These are phyloP conservation scores for Globisporangium spinosum DNA, from an alignment of 352 stramenopile species.

Conservation along the genomic window DNA sequence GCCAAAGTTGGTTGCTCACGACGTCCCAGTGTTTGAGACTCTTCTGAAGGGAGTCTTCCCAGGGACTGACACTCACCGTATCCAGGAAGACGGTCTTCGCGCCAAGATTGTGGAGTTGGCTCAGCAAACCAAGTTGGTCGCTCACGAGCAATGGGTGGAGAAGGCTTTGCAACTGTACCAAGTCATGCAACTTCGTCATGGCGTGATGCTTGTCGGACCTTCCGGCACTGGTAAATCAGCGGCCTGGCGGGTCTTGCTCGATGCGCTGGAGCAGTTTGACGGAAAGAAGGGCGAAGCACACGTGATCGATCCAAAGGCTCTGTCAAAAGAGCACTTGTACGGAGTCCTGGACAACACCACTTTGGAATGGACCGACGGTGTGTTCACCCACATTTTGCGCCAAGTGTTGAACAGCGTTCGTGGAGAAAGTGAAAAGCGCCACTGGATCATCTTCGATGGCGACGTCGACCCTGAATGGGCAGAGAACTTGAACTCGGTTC, in stretches of 20 bases:
- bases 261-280: conserved; percentile 93
- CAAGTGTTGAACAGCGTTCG: conserved; percentile 97
- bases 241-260: conserved; percentile 92
- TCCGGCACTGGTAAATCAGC: conserved; percentile 96
- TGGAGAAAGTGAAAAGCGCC: conserved; percentile 93
- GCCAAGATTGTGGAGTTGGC: conserved; percentile 92
- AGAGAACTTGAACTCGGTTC: conserved; percentile 99
- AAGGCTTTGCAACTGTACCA: conserved; percentile 99
- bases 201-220: conserved; percentile 98
- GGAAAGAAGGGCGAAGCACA: conserved; percentile 96
- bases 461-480: conserved; percentile 99
- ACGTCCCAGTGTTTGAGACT: conserved; percentile 95
- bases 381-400: conserved; percentile 97
- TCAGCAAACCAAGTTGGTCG: conserved; percentile 81
- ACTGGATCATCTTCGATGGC: conserved; percentile 99
- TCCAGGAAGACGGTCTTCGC: conserved; percentile 88
- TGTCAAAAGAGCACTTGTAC: conserved; percentile 98
- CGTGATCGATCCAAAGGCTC: conserved; percentile 99
- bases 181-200: conserved; percentile 96
- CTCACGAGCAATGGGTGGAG: conserved; percentile 93
- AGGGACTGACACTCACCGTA: conserved; percentile 76
- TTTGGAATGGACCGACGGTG: conserved; percentile 99
- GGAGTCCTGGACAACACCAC: conserved; percentile 99
- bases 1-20: conserved; percentile 97
- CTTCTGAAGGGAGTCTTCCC: conserved; percentile 98